Evolutionary conservation across 257 asterid species (phyloP).

Genomic region (Solanum medicagineum): DNA sequence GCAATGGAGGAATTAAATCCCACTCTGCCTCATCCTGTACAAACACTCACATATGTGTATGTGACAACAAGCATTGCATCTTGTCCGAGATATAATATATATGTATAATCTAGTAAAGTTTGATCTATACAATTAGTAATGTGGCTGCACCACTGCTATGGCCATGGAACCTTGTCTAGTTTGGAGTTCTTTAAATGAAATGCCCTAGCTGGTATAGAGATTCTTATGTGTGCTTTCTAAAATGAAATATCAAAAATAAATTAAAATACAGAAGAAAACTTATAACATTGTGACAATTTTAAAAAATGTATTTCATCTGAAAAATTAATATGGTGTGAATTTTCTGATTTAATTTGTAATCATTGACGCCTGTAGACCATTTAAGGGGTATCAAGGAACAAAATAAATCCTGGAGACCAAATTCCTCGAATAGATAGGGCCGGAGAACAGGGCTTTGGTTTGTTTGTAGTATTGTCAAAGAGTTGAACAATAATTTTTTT

Average conservation of each 20-base stretch:
- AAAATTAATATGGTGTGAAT: not conserved
- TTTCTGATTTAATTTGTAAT: not conserved
- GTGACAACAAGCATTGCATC: not conserved
- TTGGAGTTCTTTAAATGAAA: not conserved
- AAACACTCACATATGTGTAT: not conserved
- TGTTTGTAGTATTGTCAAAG: not conserved
- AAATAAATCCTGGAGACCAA: not conserved
- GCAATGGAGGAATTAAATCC: conserved; percentile 57
- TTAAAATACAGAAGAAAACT: not conserved
- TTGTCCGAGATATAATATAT: not conserved
- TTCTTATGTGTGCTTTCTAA: not conserved
- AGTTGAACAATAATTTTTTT: not conserved
- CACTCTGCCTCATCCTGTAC: conserved; percentile 34
- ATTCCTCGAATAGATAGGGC: no score
- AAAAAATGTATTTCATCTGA: not conserved
- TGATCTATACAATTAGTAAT: not conserved
- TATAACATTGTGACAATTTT: not conserved
- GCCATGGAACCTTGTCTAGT: not conserved
- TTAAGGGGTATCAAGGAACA: not conserved
- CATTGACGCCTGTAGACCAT: not conserved
- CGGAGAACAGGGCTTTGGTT: not conserved
- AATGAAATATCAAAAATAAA: not conserved
- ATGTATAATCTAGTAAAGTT: not conserved
- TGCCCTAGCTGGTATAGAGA: not conserved
- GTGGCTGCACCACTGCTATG: not conserved